Conservation (phyloP, 176 grass and related monocot species). For the Calamus simplicifolius region DNA sequence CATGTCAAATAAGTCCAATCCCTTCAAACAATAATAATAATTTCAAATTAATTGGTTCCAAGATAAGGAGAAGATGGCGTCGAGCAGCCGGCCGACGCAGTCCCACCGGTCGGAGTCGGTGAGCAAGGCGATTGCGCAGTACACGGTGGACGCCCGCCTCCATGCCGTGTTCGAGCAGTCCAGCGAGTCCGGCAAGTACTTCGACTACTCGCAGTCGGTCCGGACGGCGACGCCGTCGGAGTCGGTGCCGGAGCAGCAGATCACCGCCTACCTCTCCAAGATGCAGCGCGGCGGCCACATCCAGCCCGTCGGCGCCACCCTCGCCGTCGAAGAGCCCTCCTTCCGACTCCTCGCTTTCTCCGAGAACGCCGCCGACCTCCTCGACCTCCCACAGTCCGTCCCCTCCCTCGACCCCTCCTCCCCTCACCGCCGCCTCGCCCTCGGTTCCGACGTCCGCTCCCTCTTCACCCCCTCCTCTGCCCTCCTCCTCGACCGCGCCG, state of each 20-base stretch:
- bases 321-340: slow-evolving; percentile 75
- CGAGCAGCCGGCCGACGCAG: too few relatives aligned
- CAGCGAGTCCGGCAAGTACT: slow-evolving; percentile 64
- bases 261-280: slow-evolving; percentile 84
- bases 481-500: slow-evolving; percentile 53
- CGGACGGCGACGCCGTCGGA: slow-evolving; percentile 41
- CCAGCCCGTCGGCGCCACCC: slow-evolving; percentile 86
- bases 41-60: too few relatives aligned
- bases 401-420: slow-evolving; percentile 52
- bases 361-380: slow-evolving; percentile 78
- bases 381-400: slow-evolving; percentile 85
- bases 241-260: slow-evolving; percentile 63
- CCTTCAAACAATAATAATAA: too few relatives aligned
- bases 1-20: too few relatives aligned
- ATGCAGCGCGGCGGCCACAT: slow-evolving; percentile 93
- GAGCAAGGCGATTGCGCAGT: slow-evolving; percentile 94
- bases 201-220: slow-evolving; percentile 90
- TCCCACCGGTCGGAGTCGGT: slow-evolving; percentile 39
- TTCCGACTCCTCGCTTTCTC: slow-evolving; percentile 77
- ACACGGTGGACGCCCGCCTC: slow-evolving; percentile 79
- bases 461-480: slow-evolving; percentile 60
- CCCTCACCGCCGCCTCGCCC: slow-evolving; percentile 22
- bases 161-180: slow-evolving; percentile 92
- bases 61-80: too few relatives aligned
- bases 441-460: slow-evolving; percentile 67